Evolutionary conservation across 2,329 filamentous ascomycete genomes (phyloP).

Genomic region (Dendryphion nanum): DNA sequence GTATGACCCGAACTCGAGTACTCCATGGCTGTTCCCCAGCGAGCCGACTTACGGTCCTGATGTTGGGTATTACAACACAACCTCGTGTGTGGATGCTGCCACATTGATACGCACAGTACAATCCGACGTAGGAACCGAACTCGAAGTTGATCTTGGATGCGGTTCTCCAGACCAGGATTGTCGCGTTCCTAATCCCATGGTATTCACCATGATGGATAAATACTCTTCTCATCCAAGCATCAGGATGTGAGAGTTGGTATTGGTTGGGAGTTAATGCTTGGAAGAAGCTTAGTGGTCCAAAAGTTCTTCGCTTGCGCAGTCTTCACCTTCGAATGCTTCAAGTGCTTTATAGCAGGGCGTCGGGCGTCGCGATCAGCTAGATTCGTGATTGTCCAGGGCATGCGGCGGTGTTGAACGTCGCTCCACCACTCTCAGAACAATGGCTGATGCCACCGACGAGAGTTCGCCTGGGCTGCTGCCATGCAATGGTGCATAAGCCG

Average conservation of each 20-base stretch:
- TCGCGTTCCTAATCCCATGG: slow-evolving; percentile 43
- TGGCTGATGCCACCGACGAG: too few species aligned
- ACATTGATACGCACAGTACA: slow-evolving; percentile 48
- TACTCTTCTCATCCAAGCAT: slow-evolving; percentile 32
- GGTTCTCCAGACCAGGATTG: slow-evolving; percentile 37
- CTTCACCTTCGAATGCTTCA: too few species aligned
- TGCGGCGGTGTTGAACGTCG: too few species aligned
- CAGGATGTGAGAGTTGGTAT: slow-evolving; percentile 15
- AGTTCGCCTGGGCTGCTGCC: too few species aligned
- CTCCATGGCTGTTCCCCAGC: slow-evolving; percentile 22
- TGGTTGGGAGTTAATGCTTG: too few species aligned
- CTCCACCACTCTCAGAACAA: too few species aligned
- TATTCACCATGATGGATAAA: slow-evolving; percentile 47
- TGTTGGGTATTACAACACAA: slow-evolving; percentile 21
- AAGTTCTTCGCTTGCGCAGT: too few species aligned
- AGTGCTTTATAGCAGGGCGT: too few species aligned
- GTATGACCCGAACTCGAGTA: slow-evolving; percentile 16
- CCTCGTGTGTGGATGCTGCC: slow-evolving; percentile 43
- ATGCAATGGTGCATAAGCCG: too few species aligned
- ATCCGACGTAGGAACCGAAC: slow-evolving; percentile 34
- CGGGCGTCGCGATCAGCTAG: too few species aligned
- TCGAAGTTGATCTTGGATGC: slow-evolving; percentile 45
- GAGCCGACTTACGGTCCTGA: slow-evolving; percentile 4
- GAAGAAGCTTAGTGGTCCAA: too few species aligned
- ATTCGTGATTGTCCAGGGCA: too few species aligned